A percentile compares a stretch with the other conserved stretches of the same genome.
Conservation (phyloP, 1,284 basidiomycete genomes). For the Malassezia furfur region DNA sequence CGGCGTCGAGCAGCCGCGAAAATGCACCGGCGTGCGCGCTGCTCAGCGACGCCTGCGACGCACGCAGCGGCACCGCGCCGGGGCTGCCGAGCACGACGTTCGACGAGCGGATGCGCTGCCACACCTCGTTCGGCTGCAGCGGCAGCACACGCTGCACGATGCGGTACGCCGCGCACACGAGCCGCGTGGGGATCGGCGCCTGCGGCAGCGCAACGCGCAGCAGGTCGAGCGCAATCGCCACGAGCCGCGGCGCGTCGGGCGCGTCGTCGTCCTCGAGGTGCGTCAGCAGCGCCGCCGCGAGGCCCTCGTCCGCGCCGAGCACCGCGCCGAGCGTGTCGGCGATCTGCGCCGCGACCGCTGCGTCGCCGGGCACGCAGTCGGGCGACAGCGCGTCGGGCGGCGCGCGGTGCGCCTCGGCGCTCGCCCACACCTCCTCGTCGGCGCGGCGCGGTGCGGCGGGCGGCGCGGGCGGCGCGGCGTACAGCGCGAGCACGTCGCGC, state of each 20-base stretch:
- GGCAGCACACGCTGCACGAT: constrained; percentile 70
- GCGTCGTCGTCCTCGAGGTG: constrained; percentile 53
- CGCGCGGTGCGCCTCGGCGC: constrained; percentile 17
- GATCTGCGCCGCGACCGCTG: constrained; percentile 58
- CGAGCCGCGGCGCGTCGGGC: constrained; percentile 50
- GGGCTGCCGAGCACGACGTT: constrained; percentile 61
- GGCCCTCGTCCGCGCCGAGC: constrained; percentile 57
- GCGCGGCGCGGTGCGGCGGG: neutral
- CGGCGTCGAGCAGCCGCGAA: constrained; percentile 58
- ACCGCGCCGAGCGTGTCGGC: constrained; percentile 69
- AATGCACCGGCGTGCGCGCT: constrained; percentile 41
- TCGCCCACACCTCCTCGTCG: constrained; percentile 1
- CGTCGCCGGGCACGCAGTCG: constrained; percentile 18
- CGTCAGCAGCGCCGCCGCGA: constrained; percentile 61
- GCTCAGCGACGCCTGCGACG: constrained; percentile 13
- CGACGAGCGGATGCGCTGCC: constrained; percentile 73
- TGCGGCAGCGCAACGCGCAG: constrained; percentile 68
- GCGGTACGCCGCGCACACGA: constrained; percentile 69
- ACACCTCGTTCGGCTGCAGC: constrained; percentile 65
- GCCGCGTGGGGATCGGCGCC: constrained; percentile 54
- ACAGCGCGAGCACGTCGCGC: constrained; percentile 61
- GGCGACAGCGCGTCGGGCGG: constrained; percentile 21
- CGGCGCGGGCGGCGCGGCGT: constrained; percentile 49
- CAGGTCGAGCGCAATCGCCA: constrained; percentile 69
- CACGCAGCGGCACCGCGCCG: constrained; percentile 19